Conservation (phyloP, 2,329 filamentous ascomycete species). For the Lecanicillium sp. region DNA sequence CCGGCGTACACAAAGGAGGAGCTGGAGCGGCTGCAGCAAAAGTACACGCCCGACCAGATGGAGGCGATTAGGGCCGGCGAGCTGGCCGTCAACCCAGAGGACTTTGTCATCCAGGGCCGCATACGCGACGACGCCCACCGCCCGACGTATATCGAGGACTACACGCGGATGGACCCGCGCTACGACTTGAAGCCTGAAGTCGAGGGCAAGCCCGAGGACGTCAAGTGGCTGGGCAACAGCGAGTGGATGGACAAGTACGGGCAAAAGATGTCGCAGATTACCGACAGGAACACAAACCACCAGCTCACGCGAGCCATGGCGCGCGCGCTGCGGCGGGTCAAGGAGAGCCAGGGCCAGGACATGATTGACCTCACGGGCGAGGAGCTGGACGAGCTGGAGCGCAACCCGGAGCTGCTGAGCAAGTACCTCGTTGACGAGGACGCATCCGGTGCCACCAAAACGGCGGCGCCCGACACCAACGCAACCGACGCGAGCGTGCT, state of each 20-base stretch:
- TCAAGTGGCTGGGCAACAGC: slow-evolving; percentile 51
- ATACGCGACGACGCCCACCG: slow-evolving; percentile 65
- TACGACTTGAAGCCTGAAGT: slow-evolving; percentile 60
- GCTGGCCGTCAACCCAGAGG: slow-evolving; percentile 62
- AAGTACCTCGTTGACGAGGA: slow-evolving; percentile 28
- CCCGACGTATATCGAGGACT: slow-evolving; percentile 74
- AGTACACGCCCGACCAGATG: slow-evolving; percentile 76
- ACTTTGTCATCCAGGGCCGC: slow-evolving; percentile 66
- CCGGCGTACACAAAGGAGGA: slow-evolving; percentile 62
- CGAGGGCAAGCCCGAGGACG: slow-evolving; percentile 41
- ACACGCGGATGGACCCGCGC: slow-evolving; percentile 67
- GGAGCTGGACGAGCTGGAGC: slow-evolving; percentile 33
- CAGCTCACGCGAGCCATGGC: slow-evolving; percentile 34
- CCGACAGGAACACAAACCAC: slow-evolving; percentile 33
- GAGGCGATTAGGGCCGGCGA: slow-evolving; percentile 77
- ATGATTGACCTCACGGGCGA: slow-evolving; percentile 43
- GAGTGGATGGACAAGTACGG: slow-evolving; percentile 53
- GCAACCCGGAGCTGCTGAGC: slow-evolving; percentile 29
- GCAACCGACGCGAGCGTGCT: slow-evolving; percentile 17
- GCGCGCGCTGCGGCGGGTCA: slow-evolving; percentile 33
- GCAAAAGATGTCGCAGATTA: slow-evolving; percentile 33
- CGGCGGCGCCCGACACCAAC: slow-evolving; percentile 14
- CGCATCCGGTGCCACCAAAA: slow-evolving; percentile 12
- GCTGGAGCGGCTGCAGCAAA: slow-evolving; percentile 50
- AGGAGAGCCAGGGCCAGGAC: slow-evolving; percentile 32